Evolutionary conservation across 305 asterid genomes (phyloP).

Genomic region (Plantago rigida): DNA sequence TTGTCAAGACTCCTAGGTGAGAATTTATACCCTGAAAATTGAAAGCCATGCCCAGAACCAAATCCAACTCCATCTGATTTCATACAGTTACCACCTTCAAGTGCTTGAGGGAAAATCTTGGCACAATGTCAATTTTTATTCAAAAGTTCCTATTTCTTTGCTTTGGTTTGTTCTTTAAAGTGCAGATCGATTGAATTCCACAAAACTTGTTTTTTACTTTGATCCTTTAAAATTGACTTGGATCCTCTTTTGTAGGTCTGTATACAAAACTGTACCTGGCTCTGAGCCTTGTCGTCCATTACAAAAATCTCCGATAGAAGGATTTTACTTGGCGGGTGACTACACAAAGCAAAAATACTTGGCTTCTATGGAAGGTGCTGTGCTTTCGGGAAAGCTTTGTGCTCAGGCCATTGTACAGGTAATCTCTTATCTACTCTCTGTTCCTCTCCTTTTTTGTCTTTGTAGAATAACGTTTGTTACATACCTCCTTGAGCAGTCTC

Average conservation of each 20-base stretch:
- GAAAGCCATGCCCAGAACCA: background rate
- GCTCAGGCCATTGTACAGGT: constrained; percentile 95
- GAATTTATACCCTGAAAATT: constrained; percentile 15
- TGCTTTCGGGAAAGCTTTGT: constrained; percentile 88
- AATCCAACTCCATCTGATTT: no score
- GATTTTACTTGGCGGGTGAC: constrained; percentile 95
- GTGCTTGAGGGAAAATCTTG: no score
- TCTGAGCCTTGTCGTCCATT: constrained; percentile 88
- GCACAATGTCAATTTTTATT: no score
- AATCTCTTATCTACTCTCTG: constrained; percentile 10
- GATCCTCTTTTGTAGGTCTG: constrained; percentile 49
- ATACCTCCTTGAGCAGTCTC: background rate
- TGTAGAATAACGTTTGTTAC: no score
- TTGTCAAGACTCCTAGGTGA: constrained; percentile 92
- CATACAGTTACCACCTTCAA: no score
- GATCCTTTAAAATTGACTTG: background rate
- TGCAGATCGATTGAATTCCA: no score
- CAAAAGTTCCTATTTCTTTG: no score
- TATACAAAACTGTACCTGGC: constrained; percentile 89
- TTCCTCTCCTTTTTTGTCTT: background rate
- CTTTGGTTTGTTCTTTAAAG: no score
- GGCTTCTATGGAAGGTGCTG: constrained; percentile 99
- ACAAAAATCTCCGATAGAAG: constrained; percentile 79
- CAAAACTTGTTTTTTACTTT: no score
- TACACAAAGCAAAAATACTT: constrained; percentile 93